These are phyloP conservation scores for Hypoxylon sp. DNA, from an alignment of 2,329 filamentous ascomycete genomes.

Conservation along the genomic window DNA sequence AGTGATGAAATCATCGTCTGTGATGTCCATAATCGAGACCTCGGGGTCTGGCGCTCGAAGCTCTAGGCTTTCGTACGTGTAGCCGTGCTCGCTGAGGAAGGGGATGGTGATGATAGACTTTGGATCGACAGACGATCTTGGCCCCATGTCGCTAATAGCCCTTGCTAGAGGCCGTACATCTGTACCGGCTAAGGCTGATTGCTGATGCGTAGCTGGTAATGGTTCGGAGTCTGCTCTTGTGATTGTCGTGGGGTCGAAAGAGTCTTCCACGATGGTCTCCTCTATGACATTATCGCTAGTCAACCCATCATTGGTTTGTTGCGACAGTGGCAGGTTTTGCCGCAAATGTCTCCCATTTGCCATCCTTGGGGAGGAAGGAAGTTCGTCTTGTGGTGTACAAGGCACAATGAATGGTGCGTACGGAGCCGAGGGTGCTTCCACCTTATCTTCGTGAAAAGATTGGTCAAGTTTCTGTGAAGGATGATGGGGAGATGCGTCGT, in stretches of 20 bases:
- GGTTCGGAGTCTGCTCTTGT: conserved; percentile 48
- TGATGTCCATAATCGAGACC: conserved; percentile 55
- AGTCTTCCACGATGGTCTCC: conserved; percentile 39
- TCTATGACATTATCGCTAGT: conserved; percentile 39
- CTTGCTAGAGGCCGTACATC: conserved; percentile 42
- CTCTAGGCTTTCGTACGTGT: conserved; percentile 51
- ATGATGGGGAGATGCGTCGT: neutral
- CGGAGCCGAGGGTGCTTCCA: conserved; percentile 14
- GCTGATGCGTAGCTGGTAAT: conserved; percentile 42
- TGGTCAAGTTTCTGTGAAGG: conserved; percentile 15
- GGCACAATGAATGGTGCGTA: conserved; percentile 36
- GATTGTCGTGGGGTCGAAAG: conserved; percentile 24
- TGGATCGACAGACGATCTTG: conserved; percentile 31
- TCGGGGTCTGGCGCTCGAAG: conserved; percentile 65
- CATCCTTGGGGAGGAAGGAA: too few species aligned
- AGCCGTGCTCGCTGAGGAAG: conserved; percentile 41
- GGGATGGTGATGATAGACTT: conserved; percentile 32
- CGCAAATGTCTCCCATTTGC: too few species aligned
- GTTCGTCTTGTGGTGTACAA: conserved; percentile 30
- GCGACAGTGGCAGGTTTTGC: conserved; percentile 4
- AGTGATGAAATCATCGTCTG: conserved; percentile 63
- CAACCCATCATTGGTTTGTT: conserved; percentile 7
- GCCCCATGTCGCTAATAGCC: conserved; percentile 49
- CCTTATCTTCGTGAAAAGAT: too few species aligned
- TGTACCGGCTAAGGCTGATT: conserved; percentile 19